Evolutionary conservation across 257 asterid species (phyloP), one percentile per base, ranked within the genome.

Genomic region (Solanum arcanum): DNA sequence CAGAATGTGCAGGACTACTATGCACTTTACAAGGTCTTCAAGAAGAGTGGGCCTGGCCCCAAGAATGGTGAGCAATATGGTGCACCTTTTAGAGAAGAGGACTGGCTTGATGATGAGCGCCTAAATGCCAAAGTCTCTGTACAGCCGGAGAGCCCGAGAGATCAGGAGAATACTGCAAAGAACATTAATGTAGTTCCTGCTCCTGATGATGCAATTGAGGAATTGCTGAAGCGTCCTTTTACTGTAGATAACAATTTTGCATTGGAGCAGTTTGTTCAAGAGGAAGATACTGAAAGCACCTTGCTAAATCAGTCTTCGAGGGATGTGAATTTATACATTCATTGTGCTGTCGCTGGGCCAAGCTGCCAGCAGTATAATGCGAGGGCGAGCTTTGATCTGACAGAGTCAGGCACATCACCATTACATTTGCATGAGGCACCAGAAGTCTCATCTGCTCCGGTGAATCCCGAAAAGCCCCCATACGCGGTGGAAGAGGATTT

Each of bases 1-100:
- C 76, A 44, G 10, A 69, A 77, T 47, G 94, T 86, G 35, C 91
- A 83, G 78, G 98, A 95, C 85, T 96, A 95, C 86, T 97, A 91
- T 88, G 99, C 96, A 12, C 89, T 97, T 18, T 97, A 93, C 94
- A 97, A 97, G 92, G 94, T 93, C 12, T 97, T 27, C 91, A 97
- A 96, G 91, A 97, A 97, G 90, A 97, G 99, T 87, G 99, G 99
- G 18, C 92, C 98, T 35, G 99, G 99, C 68, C 99, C 99, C n/a
- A 97, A 96, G 90, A 96, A 96, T 84, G 98, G 99, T 2, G 99
- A 95, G 94, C 96, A 97, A 86, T 97, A 97, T 89, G 99, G 99
- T 47, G 99, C 99, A 18, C 93, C 91, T 2, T 97, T 97, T 86
- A 92, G 90, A 89, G 99, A 97, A 88, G 99, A 97, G 90, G 98